Evolutionary conservation across 176 grass and related monocot species (phyloP).

Genomic region (Oryza officinalis): DNA sequence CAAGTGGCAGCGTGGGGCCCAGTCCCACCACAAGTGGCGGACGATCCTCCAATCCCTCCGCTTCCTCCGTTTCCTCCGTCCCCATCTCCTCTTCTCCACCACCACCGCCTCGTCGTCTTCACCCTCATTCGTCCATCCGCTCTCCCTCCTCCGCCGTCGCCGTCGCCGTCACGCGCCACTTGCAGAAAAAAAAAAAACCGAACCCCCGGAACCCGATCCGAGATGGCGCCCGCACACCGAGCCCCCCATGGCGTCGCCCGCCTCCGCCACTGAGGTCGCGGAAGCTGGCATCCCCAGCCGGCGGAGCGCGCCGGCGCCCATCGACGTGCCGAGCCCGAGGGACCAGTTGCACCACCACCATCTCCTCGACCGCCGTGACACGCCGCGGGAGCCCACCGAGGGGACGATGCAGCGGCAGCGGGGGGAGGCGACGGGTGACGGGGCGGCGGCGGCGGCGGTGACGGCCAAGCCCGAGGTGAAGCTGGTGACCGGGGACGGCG

Average conservation of each 20-base stretch:
- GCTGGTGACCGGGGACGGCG: slow-evolving; percentile 48
- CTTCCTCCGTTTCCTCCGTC: background rate
- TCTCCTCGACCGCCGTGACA: slow-evolving; percentile 43
- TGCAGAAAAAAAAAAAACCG: background rate
- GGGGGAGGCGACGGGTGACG: background rate
- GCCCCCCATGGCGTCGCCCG: slow-evolving; percentile 27
- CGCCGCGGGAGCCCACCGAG: slow-evolving; percentile 23
- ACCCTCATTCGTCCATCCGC: background rate
- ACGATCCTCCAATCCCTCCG: background rate
- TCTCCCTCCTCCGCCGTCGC: slow-evolving; percentile 2
- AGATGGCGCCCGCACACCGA: slow-evolving; percentile 22
- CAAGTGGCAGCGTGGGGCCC: background rate
- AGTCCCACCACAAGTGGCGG: background rate
- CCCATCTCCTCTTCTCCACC: too few relatives aligned
- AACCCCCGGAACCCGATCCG: background rate
- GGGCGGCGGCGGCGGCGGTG: background rate
- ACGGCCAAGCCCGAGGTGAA: slow-evolving; percentile 41
- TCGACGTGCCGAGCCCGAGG: slow-evolving; percentile 22
- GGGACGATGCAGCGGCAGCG: background rate
- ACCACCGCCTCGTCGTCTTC: too few relatives aligned
- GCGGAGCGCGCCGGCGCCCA: background rate
- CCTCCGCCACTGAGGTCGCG: background rate
- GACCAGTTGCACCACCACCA: background rate
- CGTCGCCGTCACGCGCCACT: slow-evolving; percentile 25
- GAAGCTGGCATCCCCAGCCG: background rate